These are phyloP conservation scores for Fusarium siculi DNA, from an alignment of 2,329 filamentous ascomycete species.

Conservation along the genomic window DNA sequence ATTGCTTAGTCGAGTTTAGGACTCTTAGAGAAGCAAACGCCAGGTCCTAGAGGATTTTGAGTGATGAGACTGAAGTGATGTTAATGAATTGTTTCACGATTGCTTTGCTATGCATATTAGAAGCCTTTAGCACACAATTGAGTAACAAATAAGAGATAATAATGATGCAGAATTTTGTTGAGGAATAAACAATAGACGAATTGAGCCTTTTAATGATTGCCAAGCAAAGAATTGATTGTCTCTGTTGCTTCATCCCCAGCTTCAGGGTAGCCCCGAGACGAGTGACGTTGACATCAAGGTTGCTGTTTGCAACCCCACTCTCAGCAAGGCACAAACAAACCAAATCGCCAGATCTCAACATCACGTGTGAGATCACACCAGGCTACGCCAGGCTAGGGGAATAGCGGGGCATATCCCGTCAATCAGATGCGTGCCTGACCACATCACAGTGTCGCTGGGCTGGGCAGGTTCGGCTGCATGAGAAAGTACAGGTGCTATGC, in stretches of 20 bases:
- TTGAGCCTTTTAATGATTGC: neutral
- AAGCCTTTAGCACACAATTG: neutral
- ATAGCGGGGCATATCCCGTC: constrained; percentile 31
- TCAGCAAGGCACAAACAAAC: constrained; percentile 39
- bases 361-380: constrained; percentile 42
- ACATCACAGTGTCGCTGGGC: constrained; percentile 28
- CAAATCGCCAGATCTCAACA: constrained; percentile 27
- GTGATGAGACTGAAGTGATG: neutral
- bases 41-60: neutral
- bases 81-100: neutral
- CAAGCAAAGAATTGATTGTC: neutral
- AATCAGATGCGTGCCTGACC: constrained; percentile 29
- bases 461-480: constrained; percentile 44
- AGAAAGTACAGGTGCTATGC: constrained; percentile 49
- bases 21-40: no score
- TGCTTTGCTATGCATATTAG: neutral
- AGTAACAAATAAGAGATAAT: neutral
- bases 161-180: neutral
- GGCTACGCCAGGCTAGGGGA: constrained; percentile 12
- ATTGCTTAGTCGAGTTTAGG: neutral
- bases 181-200: neutral
- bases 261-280: constrained; percentile 35
- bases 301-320: constrained; percentile 37
- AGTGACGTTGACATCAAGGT: constrained; percentile 44
- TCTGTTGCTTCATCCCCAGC: constrained; percentile 6